Base-by-base conservation (phyloP, 345 rosid species). In the Eucalyptus pumila region DNA sequence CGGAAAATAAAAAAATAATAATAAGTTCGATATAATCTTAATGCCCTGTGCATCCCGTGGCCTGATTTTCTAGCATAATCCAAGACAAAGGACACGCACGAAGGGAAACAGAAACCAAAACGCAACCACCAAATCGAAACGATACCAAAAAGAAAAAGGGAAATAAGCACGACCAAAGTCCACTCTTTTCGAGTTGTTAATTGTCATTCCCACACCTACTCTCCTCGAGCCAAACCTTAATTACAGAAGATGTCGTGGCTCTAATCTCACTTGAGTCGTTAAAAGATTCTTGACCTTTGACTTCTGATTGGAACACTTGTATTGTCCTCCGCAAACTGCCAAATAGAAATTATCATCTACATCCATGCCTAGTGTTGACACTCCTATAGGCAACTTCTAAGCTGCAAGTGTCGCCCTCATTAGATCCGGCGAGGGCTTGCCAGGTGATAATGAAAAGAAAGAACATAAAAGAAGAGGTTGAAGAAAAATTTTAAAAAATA, bases 321-420 rank as follows among this genome's bases (percentile, higher is more conserved):
- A 37, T 37, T 2, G 45, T 72, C 45, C 45, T 72, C 81, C 81
- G 12, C 12, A 9, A 72, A 72, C 81, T 17, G 81, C 81, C 45
- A 37, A 34, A 37, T 37, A 72, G 81, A 37, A 37, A 72, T 6
- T 37, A 40, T 72, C 81, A 37, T 72, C 45, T 37, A 37, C 12
- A 72, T 72, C 45, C 27, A 21, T 1, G 0, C 45, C 45, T 37
- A 72, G 26, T 12, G 81, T 19, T 37, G 81, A 37, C 45, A 72
- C 81, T 72, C 5, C 2, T 23, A 37, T 10, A 72, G 81, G 14
- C 26, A 72, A 21, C 45, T 72, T 72, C 14, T 10, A 19, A 19
- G 83, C 12, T 9, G 1, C 14, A 56, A 56, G 13, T 0, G 3
- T 56, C 27, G 0, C 27, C 30, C 62, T 56, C 30, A 0, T 6